Conservation (phyloP, 163 green algal genomes). For the Coccomyxa subellipsoidea region DNA sequence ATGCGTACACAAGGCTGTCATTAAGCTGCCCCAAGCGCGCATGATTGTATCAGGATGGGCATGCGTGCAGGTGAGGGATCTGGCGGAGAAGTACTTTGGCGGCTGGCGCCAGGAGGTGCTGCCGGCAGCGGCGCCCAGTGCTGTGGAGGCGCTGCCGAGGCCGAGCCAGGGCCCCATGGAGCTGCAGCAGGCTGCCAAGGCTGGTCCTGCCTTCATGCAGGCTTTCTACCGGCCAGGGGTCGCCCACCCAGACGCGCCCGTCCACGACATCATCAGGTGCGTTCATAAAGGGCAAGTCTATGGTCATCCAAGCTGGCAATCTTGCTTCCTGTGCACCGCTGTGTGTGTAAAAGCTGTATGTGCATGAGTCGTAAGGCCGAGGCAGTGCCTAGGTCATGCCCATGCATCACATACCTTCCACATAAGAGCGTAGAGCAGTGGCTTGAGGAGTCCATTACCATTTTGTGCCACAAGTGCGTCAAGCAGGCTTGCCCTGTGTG, state of each 20-base stretch:
- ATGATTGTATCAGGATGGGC: background rate
- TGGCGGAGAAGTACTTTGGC: slow-evolving; percentile 74
- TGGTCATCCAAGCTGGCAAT: no score
- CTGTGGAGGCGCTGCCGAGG: slow-evolving; percentile 27
- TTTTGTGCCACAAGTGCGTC: no score
- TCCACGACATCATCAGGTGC: background rate
- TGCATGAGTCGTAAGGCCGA: background rate
- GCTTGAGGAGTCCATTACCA: no score
- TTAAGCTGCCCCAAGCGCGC: background rate
- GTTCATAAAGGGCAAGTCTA: no score
- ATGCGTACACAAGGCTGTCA: background rate
- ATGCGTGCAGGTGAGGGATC: slow-evolving; percentile 15
- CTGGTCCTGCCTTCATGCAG: slow-evolving; percentile 47
- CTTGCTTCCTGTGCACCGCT: background rate
- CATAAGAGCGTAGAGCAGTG: no score
- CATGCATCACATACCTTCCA: background rate
- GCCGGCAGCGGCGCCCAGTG: background rate
- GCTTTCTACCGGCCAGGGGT: slow-evolving; percentile 62
- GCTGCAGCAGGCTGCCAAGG: slow-evolving; percentile 6
- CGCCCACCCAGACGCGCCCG: background rate
- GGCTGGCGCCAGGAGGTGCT: slow-evolving; percentile 38
- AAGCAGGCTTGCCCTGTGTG: no score
- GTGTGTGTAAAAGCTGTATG: background rate
- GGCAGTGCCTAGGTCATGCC: background rate
- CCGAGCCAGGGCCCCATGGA: slow-evolving; percentile 6